phyloP scores from a whole-genome alignment of 2,329 filamentous ascomycete species.

The Rhinocladiella mackenziei region DNA sequence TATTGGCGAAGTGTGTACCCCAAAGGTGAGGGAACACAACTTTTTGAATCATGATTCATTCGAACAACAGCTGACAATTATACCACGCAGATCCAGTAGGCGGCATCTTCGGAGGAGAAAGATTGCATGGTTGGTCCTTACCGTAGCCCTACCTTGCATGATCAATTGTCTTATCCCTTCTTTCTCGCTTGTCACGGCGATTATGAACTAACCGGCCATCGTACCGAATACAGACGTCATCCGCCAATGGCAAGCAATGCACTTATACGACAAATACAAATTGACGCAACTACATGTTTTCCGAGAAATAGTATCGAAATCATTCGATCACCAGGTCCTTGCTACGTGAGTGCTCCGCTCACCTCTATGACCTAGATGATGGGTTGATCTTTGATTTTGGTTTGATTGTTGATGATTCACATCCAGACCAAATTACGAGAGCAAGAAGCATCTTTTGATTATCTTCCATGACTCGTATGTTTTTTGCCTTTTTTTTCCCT shows the following conservation, averaged over 20 bases:
- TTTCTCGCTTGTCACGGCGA: not conserved
- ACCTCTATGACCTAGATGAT: no score
- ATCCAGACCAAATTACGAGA: slow-evolving; percentile 59
- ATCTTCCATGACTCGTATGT: slow-evolving; percentile 70
- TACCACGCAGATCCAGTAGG: slow-evolving; percentile 47
- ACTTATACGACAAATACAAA: slow-evolving; percentile 65
- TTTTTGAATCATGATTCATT: not conserved
- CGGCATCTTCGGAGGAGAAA: slow-evolving; percentile 51
- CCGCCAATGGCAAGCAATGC: slow-evolving; percentile 68
- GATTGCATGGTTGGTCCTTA: slow-evolving; percentile 58
- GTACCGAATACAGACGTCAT: slow-evolving; percentile 58
- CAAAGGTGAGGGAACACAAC: slow-evolving; percentile 40
- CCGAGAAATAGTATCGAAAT: slow-evolving; percentile 65
- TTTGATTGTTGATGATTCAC: slow-evolving; percentile 6
- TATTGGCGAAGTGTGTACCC: slow-evolving; percentile 90
- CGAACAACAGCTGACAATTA: not conserved
- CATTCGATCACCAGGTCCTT: slow-evolving; percentile 81
- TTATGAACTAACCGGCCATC: slow-evolving; percentile 11
- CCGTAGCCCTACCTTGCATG: not conserved
- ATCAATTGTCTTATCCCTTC: not conserved
- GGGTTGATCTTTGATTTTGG: not conserved
- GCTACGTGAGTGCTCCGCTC: no score
- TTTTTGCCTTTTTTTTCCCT: slow-evolving; percentile 8
- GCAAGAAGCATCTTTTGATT: slow-evolving; percentile 66
- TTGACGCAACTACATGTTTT: slow-evolving; percentile 81